phyloP scores from a whole-genome alignment of 1,284 basidiomycete species.

The Ganoderma boninense region DNA sequence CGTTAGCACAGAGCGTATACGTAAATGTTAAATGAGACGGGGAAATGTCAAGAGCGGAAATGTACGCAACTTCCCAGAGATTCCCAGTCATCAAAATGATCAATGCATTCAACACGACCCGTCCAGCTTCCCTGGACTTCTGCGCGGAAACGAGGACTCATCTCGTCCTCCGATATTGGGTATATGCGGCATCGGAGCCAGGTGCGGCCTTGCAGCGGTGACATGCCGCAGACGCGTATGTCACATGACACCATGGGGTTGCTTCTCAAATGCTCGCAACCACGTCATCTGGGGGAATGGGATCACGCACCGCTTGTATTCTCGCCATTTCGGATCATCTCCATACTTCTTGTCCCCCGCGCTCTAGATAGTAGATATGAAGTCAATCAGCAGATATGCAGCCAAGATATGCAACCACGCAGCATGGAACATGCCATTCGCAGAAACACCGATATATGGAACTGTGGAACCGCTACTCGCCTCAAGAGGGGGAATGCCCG shows the following conservation, averaged over 20 bases:
- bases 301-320: slow-evolving; percentile 67
- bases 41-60: not conserved
- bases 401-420: slow-evolving; percentile 8
- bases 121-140: not conserved
- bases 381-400: slow-evolving; percentile 15
- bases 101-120: not conserved
- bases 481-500: slow-evolving; percentile 79
- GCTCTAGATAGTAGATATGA: slow-evolving; percentile 34
- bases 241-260: slow-evolving; percentile 1
- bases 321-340: slow-evolving; percentile 67
- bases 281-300: not conserved
- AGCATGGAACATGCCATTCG: not conserved
- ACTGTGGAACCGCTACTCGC: slow-evolving; percentile 34
- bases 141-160: not conserved
- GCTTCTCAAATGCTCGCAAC: not conserved
- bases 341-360: slow-evolving; percentile 74
- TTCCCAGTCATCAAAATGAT: not conserved
- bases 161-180: slow-evolving; percentile 1
- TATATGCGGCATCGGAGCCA: slow-evolving; percentile 2
- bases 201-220: not conserved
- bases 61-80: not conserved
- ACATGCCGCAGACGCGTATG: not conserved
- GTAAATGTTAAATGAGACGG: not conserved
- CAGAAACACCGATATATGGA: not conserved
- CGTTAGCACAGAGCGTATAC: not conserved